phyloP scores from a whole-genome alignment of 1,284 basidiomycete species.

The Thecaphora thlaspeos region DNA sequence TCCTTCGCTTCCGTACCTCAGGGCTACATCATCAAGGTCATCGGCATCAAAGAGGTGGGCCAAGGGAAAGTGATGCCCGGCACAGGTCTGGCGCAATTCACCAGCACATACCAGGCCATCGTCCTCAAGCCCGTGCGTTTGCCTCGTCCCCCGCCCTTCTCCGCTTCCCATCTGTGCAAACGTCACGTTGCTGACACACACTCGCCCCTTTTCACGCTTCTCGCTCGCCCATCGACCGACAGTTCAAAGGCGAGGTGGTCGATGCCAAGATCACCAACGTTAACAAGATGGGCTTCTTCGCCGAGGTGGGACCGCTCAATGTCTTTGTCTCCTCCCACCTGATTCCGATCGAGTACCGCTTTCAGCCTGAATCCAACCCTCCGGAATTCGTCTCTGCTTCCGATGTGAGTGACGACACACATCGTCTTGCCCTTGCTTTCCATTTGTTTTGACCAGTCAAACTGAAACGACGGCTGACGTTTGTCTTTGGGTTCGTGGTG shows the following conservation, averaged over 20 bases:
- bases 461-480: too few species aligned
- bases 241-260: slow-evolving; percentile 97
- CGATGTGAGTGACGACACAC: slow-evolving; percentile 35
- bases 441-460: too few species aligned
- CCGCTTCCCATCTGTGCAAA: too few species aligned
- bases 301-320: slow-evolving; percentile 78
- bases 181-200: too few species aligned
- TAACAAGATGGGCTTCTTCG: slow-evolving; percentile 99
- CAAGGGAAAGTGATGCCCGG: slow-evolving; percentile 76
- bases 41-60: slow-evolving; percentile 62
- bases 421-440: too few species aligned
- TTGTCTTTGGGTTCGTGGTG: neutral
- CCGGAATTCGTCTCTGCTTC: slow-evolving; percentile 50
- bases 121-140: slow-evolving; percentile 49
- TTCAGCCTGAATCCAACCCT: slow-evolving; percentile 55
- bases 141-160: neutral
- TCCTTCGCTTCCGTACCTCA: slow-evolving; percentile 4
- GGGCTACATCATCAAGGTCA: slow-evolving; percentile 89
- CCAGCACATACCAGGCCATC: slow-evolving; percentile 51
- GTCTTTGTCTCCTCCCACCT: slow-evolving; percentile 79
- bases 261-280: slow-evolving; percentile 95
- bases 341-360: slow-evolving; percentile 63
- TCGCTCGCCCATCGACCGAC: too few species aligned
- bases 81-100: slow-evolving; percentile 88
- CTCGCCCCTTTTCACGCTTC: neutral